Evolutionary conservation across 305 asterid genomes (phyloP), one percentile per base, ranked within the genome.

Genomic region (Fraxinus angustifolia): DNA sequence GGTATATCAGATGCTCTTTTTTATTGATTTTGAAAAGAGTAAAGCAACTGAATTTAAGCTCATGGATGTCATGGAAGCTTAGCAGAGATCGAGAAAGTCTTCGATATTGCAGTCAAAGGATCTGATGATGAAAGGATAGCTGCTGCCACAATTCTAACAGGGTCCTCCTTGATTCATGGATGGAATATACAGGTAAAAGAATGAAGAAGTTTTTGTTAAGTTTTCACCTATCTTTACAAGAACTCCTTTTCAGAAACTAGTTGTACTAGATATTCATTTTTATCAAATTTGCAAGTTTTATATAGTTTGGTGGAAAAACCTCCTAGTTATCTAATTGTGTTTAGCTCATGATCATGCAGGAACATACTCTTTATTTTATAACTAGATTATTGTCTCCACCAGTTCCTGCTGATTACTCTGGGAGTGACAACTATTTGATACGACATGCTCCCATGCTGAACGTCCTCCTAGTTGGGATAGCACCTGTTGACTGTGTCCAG

Each of bases 1-100:
- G 83, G 82, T 67, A 85, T 85, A 75, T 82, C 82, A 80, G 86
- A 68, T 84, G 82, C 83, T 80, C 76, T 73, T 75, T 84, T 77
- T 84, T 53, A 78, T 85, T 86, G 87, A 84, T 83, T 88, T 86
- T 82, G 84, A 85, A 84, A 81, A 89, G 91, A 81, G 86, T 87
- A 89, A 87, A 87, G 90, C 91, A 90, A 94, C 98, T 93, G 90
- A 93, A 94, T 80, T 90, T 88, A 85, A 89, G 92, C 93, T 92
- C 93, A 91, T 95, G 92, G 90, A 88, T 91, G 85, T 91, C 87
- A 91, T 91, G 95, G 92, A 95, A 95, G 99, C 96, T 94, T 94
- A 84, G 95, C 95, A 89, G 99, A 95, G 89, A 89, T 94, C 7
- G 91, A 95, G 87, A 95, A 94, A 90, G 89, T 95, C 78, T 94